Conservation (phyloP, 2,329 filamentous ascomycete species). For the Taxawa tesnikishii region DNA sequence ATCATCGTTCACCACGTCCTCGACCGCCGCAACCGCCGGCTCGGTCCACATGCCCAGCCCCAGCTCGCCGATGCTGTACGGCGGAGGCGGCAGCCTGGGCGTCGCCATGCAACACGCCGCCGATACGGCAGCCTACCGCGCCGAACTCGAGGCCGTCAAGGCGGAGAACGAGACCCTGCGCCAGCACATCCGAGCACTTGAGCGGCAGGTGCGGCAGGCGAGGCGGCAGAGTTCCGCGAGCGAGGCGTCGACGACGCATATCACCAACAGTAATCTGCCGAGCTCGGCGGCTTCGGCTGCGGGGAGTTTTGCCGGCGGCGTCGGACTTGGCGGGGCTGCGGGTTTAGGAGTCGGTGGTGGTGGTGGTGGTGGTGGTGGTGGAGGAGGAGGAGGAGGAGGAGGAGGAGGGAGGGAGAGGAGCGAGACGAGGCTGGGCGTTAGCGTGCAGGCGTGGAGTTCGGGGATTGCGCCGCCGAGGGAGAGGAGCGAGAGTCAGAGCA, state of each 20-base stretch:
- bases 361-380: not conserved
- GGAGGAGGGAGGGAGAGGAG: not conserved
- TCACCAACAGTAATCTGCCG: not conserved
- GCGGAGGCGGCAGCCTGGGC: conserved; percentile 10
- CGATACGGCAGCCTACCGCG: conserved; percentile 29
- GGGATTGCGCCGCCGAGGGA: conserved; percentile 21
- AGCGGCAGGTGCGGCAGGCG: conserved; percentile 26
- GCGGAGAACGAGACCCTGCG: conserved; percentile 35
- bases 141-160: conserved; percentile 37
- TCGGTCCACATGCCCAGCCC: conserved; percentile 9
- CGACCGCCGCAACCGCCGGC: conserved; percentile 15
- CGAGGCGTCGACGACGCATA: conserved; percentile 2
- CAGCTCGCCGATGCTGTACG: conserved; percentile 12
- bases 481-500: conserved; percentile 23
- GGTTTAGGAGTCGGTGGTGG: not conserved
- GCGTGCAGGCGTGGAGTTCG: conserved; percentile 10
- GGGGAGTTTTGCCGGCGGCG: not conserved
- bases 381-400: not conserved
- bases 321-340: not conserved
- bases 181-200: conserved; percentile 34
- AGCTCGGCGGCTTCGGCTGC: conserved; percentile 4
- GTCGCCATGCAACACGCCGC: conserved; percentile 19
- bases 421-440: not conserved
- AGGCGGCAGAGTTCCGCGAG: conserved; percentile 20
- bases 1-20: conserved; percentile 7